Evolutionary conservation across 2,329 filamentous ascomycete species (phyloP).

Genomic region (Dothiorella sarmentorum): DNA sequence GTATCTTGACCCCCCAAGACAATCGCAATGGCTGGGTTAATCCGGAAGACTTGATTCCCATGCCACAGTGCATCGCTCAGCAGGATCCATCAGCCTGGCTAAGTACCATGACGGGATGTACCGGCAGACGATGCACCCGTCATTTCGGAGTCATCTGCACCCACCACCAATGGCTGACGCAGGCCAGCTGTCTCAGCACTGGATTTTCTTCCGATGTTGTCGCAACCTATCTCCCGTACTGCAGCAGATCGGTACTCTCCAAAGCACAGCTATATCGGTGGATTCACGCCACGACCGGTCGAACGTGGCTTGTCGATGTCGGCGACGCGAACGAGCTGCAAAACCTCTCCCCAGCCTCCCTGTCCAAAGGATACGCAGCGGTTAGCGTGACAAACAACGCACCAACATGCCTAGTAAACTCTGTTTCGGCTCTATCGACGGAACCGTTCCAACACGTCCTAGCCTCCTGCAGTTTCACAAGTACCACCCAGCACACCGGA

Average conservation of each 20-base stretch:
- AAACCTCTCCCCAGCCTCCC: slow-evolving; percentile 27
- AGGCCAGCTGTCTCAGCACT: slow-evolving; percentile 32
- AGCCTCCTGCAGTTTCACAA: slow-evolving; percentile 31
- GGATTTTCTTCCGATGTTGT: slow-evolving; percentile 30
- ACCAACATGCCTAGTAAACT: slow-evolving; percentile 29
- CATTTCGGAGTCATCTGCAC: slow-evolving; percentile 34
- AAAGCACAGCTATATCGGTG: slow-evolving; percentile 33
- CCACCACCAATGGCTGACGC: slow-evolving; percentile 33
- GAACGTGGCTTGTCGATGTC: slow-evolving; percentile 34
- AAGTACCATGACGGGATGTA: slow-evolving; percentile 32
- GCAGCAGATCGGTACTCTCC: slow-evolving; percentile 32
- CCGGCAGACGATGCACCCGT: slow-evolving; percentile 27
- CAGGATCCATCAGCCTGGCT: slow-evolving; percentile 33
- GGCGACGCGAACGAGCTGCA: slow-evolving; percentile 31
- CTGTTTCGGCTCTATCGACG: slow-evolving; percentile 22
- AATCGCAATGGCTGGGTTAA: slow-evolving; percentile 33
- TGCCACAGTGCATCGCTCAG: slow-evolving; percentile 37
- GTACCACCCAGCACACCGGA: slow-evolving; percentile 29
- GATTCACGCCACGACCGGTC: slow-evolving; percentile 27
- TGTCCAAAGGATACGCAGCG: slow-evolving; percentile 27
- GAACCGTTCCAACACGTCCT: slow-evolving; percentile 31
- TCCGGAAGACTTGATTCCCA: slow-evolving; percentile 32
- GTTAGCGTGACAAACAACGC: slow-evolving; percentile 26
- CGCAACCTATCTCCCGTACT: slow-evolving; percentile 27
- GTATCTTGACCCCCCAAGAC: slow-evolving; percentile 20